Percentiles rank a stretch among this genome's conserved stretches.
phyloP scores from a whole-genome alignment of 805 yeast species.

The Barnettozyma wickerhamii region DNA sequence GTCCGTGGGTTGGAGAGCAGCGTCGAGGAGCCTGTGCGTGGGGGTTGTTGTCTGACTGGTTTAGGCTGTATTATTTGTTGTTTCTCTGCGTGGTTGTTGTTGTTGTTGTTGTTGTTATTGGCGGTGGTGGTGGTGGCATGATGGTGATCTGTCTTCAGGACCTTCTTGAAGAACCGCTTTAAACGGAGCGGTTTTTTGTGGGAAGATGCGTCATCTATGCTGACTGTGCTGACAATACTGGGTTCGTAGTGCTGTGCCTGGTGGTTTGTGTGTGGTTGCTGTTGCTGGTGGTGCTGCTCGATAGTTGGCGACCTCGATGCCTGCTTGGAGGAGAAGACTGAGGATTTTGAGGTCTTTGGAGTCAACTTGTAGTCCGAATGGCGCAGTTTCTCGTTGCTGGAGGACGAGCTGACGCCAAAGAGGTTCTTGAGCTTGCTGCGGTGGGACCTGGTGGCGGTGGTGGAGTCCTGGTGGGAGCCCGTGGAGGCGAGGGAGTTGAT shows the following conservation, averaged over 20 bases:
- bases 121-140: neutral
- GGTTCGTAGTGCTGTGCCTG: conserved; percentile 5
- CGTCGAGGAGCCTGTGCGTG: neutral
- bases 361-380: conserved; percentile 12
- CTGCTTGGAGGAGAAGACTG: conserved; percentile 20
- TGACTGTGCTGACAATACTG: neutral
- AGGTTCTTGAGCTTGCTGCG: conserved; percentile 9
- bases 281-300: conserved; percentile 15
- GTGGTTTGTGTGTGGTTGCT: too few species aligned
- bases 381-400: conserved; percentile 1
- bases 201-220: conserved; percentile 1
- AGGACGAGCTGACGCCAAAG: conserved; percentile 6
- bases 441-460: conserved; percentile 5
- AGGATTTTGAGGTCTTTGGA: conserved; percentile 25
- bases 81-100: conserved; percentile 10
- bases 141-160: conserved; percentile 20
- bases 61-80: conserved; percentile 7
- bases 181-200: conserved; percentile 27
- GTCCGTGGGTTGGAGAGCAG: neutral
- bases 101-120: conserved; percentile 1
- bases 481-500: conserved; percentile 6
- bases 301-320: conserved; percentile 22
- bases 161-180: conserved; percentile 50
- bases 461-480: conserved; percentile 6
- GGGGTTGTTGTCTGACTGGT: conserved; percentile 5